Percentiles rank a stretch among this genome's conserved stretches.
These are phyloP conservation scores for Cyberlindnera nakhonratchasimensis DNA, from an alignment of 805 yeast genomes.

Conservation along the genomic window DNA sequence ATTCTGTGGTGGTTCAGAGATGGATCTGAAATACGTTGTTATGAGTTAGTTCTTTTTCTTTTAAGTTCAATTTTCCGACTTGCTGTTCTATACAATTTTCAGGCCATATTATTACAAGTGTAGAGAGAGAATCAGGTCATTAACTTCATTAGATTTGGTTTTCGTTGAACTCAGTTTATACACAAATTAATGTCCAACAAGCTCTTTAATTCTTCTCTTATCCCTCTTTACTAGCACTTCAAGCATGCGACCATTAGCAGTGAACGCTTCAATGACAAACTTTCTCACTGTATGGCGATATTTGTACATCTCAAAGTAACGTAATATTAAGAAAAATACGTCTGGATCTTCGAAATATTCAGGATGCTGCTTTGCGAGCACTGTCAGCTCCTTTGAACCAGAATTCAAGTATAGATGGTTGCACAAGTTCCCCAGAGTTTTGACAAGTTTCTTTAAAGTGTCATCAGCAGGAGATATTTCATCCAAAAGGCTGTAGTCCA, in stretches of 20 bases:
- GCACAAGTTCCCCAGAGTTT: constrained; percentile 49
- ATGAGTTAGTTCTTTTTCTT: too few species aligned
- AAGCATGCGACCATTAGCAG: constrained; percentile 44
- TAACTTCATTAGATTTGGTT: background rate
- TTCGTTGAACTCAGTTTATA: background rate
- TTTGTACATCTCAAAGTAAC: constrained; percentile 51
- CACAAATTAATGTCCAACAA: constrained; percentile 10
- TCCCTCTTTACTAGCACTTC: constrained; percentile 49
- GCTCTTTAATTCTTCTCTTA: constrained; percentile 30
- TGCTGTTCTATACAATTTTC: too few species aligned
- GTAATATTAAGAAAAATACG: constrained; percentile 50
- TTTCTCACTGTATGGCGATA: constrained; percentile 61
- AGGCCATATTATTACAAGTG: too few species aligned
- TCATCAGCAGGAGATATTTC: constrained; percentile 26
- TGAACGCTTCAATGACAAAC: constrained; percentile 63
- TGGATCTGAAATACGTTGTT: constrained; percentile 41
- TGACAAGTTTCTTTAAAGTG: constrained; percentile 29
- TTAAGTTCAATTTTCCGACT: background rate
- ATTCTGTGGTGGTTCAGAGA: constrained; percentile 88
- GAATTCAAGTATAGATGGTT: constrained; percentile 51
- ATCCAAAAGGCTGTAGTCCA: constrained; percentile 11
- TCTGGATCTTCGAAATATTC: constrained; percentile 52
- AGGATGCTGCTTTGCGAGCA: constrained; percentile 48
- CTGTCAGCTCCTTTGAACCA: constrained; percentile 55
- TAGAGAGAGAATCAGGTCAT: background rate